Evolutionary conservation across 1,139 yeast genomes (phyloP), one percentile per base, ranked within the genome.

Genomic region (Suhomyces chickasaworum): DNA sequence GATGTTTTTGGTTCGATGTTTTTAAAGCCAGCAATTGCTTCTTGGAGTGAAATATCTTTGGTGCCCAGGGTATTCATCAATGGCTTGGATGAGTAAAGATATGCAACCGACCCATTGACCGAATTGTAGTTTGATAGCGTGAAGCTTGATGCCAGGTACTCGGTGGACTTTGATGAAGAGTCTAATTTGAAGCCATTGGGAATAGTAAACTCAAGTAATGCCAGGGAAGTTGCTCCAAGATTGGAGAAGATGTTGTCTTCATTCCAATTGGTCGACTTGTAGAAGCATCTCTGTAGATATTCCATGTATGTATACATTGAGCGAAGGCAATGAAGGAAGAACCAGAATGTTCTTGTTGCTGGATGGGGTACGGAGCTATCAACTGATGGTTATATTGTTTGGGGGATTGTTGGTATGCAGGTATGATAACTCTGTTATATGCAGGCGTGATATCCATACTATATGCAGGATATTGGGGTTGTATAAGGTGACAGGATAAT

Each of bases 251-350:
- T 77, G 63, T 86, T 86, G 54, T 87, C 89, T 49, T 81, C 81
- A 56, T 84, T 81, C 97, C 97, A 90, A 12, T 75, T 75, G 2
- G 95, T 84, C 32, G 85, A 66, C 43, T 70, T 66, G 63, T 84
- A 81, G 66, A 87, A 90, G 55, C 89, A 80, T 64, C 77, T 75
- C 54, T 84, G 84, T 37, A 90, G 80, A 64, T 86, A 85, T 59
- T 90, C 96, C 95, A 89, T 89, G 66, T 86, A 89, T 42, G 82
- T 80, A 55, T 84, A 75, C 97, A 90, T 89, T 33, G 29, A 25
- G 17, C 17, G 16, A n/a, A 2, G 17, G 7, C 18, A 13, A 29
- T 17, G 7, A 13, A 13, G 17, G 17, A n/a, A 30, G 34, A 18
- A 15, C 18, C 13, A 21, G 37, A 6, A 13, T n/a, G n/a, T 10